Base-by-base conservation (phyloP, 306 rosid species). In the Dryas drummondii region DNA sequence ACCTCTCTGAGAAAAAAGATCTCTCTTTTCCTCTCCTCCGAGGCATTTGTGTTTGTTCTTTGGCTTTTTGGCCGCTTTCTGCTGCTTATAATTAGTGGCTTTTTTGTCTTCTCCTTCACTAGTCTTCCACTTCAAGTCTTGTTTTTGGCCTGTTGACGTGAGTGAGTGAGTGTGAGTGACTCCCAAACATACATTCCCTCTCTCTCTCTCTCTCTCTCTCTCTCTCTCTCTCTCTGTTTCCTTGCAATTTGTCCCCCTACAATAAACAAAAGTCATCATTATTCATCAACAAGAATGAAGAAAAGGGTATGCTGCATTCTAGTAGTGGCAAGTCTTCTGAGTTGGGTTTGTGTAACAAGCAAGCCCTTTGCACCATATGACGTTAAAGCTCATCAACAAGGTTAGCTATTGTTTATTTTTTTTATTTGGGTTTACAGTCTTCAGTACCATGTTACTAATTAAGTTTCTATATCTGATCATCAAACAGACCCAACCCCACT, bases 301-400 rank as follows among this genome's bases (percentile, higher is more conserved):
- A 69, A 45, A 64, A 64, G 10, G 12, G 5, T 52, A 32, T 70
- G 77, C 66, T 17, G 5, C 62, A n/a, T 54, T 15, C 15, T 64
- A 47, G 54, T 78, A 7, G 8, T 73, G 13, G 71, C 15, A 9
- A 15, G 45, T 68, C 50, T 74, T 70, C 64, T 78, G 42, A 41
- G 65, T 37, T 78, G 77, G 56, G 69, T 56, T 70, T 74, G 66
- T 70, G 32, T 50, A 7, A 82, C 82, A 74, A 63, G 77, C 83
- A 70, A 37, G 71, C 74, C 74, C 65, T 74, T 70, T 66, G 41
- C 64, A 40, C 47, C 73, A 5, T 10, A 16, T 45, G 19, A 45
- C 5, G 48, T 40, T 19, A 32, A 32, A 32, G 75, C 70, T 13
- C 54, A 9, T 55, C 69, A 64, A 42, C 54, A 59, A 70, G 86